Evolutionary conservation across 441 rosid genomes (phyloP).

Genomic region (Bruguiera hainesii): DNA sequence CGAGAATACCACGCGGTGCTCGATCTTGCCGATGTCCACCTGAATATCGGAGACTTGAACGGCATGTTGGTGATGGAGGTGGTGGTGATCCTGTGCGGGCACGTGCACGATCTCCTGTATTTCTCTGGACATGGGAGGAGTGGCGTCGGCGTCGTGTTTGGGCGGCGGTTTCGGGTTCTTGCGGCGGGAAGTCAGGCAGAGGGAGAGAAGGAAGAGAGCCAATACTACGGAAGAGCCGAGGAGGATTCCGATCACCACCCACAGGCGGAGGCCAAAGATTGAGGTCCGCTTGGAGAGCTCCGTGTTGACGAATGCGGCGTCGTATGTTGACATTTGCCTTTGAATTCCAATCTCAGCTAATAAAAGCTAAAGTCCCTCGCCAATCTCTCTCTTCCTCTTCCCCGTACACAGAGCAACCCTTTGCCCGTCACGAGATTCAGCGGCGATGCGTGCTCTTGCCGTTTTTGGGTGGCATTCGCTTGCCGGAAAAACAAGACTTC

Average conservation of each 20-base stretch:
- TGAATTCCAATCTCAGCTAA: background rate
- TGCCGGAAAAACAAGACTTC: slow-evolving; percentile 16
- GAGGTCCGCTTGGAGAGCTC: slow-evolving; percentile 87
- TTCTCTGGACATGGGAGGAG: slow-evolving; percentile 81
- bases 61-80: slow-evolving; percentile 25
- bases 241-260: slow-evolving; percentile 93
- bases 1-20: slow-evolving; percentile 81
- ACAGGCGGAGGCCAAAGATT: slow-evolving; percentile 80
- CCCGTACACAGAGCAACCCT: background rate
- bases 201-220: slow-evolving; percentile 77
- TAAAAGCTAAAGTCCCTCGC: background rate
- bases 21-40: slow-evolving; percentile 77
- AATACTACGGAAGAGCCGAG: slow-evolving; percentile 77
- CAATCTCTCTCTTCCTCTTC: background rate
- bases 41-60: slow-evolving; percentile 59
- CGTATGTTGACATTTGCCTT: slow-evolving; percentile 60
- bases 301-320: slow-evolving; percentile 66
- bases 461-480: slow-evolving; percentile 4
- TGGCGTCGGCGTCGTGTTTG: slow-evolving; percentile 20
- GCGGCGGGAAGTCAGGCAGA: slow-evolving; percentile 86
- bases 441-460: background rate
- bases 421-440: background rate
- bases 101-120: slow-evolving; percentile 65
- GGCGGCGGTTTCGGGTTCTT: slow-evolving; percentile 32
- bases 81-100: slow-evolving; percentile 35